Conservation (phyloP, 2,329 filamentous ascomycete genomes). For the Claviceps cyperi region DNA sequence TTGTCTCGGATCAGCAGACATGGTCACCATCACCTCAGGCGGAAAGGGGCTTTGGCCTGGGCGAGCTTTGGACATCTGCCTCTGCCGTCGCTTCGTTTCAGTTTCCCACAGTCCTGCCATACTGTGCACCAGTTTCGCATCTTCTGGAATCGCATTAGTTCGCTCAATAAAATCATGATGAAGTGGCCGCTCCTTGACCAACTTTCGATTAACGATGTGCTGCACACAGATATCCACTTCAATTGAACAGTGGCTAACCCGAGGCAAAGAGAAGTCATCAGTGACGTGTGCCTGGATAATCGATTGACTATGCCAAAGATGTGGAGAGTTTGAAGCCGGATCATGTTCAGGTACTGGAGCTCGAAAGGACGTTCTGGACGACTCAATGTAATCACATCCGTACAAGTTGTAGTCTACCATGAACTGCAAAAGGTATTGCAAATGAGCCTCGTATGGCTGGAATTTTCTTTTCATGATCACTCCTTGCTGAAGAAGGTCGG, state of each 20-base stretch:
- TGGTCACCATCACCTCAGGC: constrained; percentile 66
- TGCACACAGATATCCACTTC: constrained; percentile 85
- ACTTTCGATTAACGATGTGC: constrained; percentile 68
- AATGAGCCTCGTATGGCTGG: constrained; percentile 86
- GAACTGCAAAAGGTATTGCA: constrained; percentile 88
- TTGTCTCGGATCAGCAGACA: constrained; percentile 70
- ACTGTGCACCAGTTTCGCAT: constrained; percentile 78
- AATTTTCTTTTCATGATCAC: constrained; percentile 71
- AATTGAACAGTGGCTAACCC: constrained; percentile 74
- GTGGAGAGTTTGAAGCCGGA: constrained; percentile 42
- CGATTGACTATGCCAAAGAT: constrained; percentile 69
- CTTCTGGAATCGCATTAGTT: constrained; percentile 43
- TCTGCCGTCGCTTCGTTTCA: constrained; percentile 66
- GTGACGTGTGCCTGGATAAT: constrained; percentile 36
- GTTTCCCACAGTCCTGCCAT: constrained; percentile 91
- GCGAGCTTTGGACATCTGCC: constrained; percentile 48
- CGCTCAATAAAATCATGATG: constrained; percentile 82
- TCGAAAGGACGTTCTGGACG: constrained; percentile 56
- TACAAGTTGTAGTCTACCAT: constrained; percentile 98
- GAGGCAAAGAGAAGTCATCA: constrained; percentile 50
- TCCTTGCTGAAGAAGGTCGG: constrained; percentile 77
- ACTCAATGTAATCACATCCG: constrained; percentile 77
- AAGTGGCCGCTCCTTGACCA: constrained; percentile 60
- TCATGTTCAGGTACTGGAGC: constrained; percentile 57
- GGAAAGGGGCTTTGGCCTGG: constrained; percentile 64